Percentiles rank a stretch among this genome's conserved stretches.
Conservation (phyloP, 192 early-diverging fungal species). For the Backusella sp. region DNA sequence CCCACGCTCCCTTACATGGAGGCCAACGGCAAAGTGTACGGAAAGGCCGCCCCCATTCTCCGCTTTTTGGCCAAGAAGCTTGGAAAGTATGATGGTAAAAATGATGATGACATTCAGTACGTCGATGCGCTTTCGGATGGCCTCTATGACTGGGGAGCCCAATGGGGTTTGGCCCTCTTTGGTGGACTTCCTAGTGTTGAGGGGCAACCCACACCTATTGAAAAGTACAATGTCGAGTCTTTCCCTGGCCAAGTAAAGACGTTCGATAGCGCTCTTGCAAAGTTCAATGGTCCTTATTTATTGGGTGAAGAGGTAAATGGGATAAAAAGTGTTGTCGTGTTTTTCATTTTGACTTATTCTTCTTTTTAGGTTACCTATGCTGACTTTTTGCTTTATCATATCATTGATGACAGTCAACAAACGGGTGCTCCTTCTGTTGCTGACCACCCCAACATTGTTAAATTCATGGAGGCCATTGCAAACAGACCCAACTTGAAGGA, state of each 20-base stretch:
- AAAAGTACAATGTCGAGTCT: neutral
- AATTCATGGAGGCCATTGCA: neutral
- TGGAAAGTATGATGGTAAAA: neutral
- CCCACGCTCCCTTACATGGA: neutral
- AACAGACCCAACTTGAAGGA: neutral
- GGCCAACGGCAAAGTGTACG: neutral
- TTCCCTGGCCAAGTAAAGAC: neutral
- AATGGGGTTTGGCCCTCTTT: neutral
- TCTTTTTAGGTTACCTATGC: neutral
- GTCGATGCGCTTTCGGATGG: neutral
- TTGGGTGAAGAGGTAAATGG: neutral
- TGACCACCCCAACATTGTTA: neutral
- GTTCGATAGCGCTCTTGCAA: neutral
- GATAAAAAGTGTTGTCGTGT: neutral
- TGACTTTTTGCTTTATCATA: neutral
- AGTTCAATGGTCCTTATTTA: neutral
- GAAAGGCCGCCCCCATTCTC: neutral
- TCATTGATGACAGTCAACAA: neutral
- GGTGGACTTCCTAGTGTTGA: neutral
- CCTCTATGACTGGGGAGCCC: neutral
- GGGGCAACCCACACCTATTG: neutral
- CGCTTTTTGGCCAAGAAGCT: neutral
- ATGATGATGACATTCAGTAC: neutral
- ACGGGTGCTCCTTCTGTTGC: neutral
- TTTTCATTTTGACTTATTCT: too few relatives aligned